Base-by-base conservation (phyloP, 2,329 filamentous ascomycete genomes). In the Ascochyta viciae-villosae region DNA sequence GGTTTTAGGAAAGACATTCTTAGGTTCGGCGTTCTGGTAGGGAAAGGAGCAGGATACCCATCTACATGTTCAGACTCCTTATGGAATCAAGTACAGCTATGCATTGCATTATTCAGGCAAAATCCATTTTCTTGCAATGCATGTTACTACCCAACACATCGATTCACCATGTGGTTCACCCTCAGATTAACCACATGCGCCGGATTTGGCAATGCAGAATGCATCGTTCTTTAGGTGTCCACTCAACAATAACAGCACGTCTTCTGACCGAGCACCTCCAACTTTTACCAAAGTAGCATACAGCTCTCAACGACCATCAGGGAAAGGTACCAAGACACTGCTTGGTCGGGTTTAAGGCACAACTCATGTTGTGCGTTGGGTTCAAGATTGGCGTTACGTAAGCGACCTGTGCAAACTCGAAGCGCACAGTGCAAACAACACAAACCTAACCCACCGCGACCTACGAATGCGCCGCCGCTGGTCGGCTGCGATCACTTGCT, bases 1-100 rank as follows among this genome's bases (percentile, higher is more conserved):
- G 81, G 3, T 85, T 81, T 64, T 85, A 71, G 78, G 12, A 7
- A 15, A 42, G 4, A 39, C 24, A 19, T 22, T 8, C 16, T 16
- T 13, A n/a, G 19, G 12, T 15, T 8, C 3, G 47, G 47, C 47
- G 47, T 56, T 51, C n/a, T 10, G 37, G 41, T 23, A 31, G 9
- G 22, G 49, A 16, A 39, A 24, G 29, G 4, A 31, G 6, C 29
- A 40, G 39, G 33, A 51, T 56, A 48, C 43, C 53, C 38, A 39
- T 38, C 12, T 24, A 24, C 22, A 24, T n/a, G 13, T 12, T 13
- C 22, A 31, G 26, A 26, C 26, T 29, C 10, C 29, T 33, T 19
- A 19, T 10, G 9, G 8, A 13, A 24, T 37, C 9, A 19, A 23
- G 37, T 16, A 12, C 10, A 39, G 2, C 19, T 24, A 7, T 39